Evolutionary conservation across 1,139 yeast species (phyloP).

Genomic region (Yamadazyma sp.): DNA sequence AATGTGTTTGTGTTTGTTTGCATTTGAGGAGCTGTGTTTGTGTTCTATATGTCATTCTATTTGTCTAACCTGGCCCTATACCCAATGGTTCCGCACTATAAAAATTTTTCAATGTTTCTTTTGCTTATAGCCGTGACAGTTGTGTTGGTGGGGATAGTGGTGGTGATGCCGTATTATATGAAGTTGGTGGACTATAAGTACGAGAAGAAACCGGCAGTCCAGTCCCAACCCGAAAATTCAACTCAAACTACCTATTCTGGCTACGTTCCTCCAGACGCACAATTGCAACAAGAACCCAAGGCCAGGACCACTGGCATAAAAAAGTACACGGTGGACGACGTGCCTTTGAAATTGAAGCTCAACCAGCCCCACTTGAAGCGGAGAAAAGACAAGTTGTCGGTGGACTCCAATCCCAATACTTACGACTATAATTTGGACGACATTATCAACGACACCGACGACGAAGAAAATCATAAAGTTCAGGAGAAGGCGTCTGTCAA

Average conservation of each 20-base stretch:
- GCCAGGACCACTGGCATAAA: slow-evolving; percentile 32
- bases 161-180: slow-evolving; percentile 39
- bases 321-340: slow-evolving; percentile 36
- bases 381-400: slow-evolving; percentile 31
- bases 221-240: not conserved
- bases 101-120: slow-evolving; percentile 27
- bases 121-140: slow-evolving; percentile 24
- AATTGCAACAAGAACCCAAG: slow-evolving; percentile 15
- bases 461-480: too few relatives aligned
- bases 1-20: too few relatives aligned
- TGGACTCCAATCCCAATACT: slow-evolving; percentile 36
- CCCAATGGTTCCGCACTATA: not conserved
- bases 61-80: too few relatives aligned
- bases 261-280: slow-evolving; percentile 45
- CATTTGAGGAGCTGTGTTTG: too few relatives aligned
- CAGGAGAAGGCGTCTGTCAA: not conserved
- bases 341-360: slow-evolving; percentile 38
- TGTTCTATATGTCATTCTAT: too few relatives aligned
- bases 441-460: slow-evolving; percentile 29
- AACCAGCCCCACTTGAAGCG: slow-evolving; percentile 20
- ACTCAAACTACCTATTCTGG: slow-evolving; percentile 18
- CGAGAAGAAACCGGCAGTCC: slow-evolving; percentile 8
- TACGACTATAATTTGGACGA: slow-evolving; percentile 33
- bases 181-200: slow-evolving; percentile 30
- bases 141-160: slow-evolving; percentile 28